Evolutionary conservation across 1,284 basidiomycete genomes (phyloP), one percentile per base, ranked within the genome.

Genomic region (Ustilago loliicola): DNA sequence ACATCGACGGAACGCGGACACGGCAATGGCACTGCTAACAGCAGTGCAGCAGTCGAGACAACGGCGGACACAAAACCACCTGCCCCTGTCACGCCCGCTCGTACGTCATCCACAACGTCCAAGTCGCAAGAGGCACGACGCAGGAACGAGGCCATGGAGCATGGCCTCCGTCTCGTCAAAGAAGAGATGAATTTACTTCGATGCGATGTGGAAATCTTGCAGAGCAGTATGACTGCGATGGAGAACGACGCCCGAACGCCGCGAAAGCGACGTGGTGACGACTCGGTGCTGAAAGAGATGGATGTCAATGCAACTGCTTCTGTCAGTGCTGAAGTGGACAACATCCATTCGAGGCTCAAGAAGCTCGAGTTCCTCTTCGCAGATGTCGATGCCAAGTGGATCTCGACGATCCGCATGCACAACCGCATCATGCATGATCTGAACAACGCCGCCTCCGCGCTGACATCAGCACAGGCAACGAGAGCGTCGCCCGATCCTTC

Each of bases 391-490:
- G 45, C 50, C 10, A 66, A 66, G 17, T 76, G 73, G 73, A 71
- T 76, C 32, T 62, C 66, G 6, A 57, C 62, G 8, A 68, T 72
- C 8, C 74, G 74, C 13, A 77, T 77, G 74, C 65, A 72, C 45
- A 72, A 77, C 25, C 68, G 74, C 32, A 60, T 77, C 51, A 48
- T 77, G 36, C 68, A 69, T 50, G 68, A 77, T 40, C 29, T 67
- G 13, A 58, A 55, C 23, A 59, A 27, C 9, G 60, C 53, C 29
- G 51, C 45, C 0, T 29, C 57, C 21, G 64, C 64, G 1, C 57
- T 63, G 3, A 25, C 63, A 13, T 47, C 62, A 2, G 47, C 54
- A 6, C 55, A 47, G 9, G 15, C 62, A 10, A 17, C 52, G 11
- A n/a, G 17, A 13, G 2, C 61, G 8, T 19, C 60, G 15, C 21